Evolutionary conservation across 2,329 filamentous ascomycete species (phyloP).

Genomic region (Fusarium sp.): DNA sequence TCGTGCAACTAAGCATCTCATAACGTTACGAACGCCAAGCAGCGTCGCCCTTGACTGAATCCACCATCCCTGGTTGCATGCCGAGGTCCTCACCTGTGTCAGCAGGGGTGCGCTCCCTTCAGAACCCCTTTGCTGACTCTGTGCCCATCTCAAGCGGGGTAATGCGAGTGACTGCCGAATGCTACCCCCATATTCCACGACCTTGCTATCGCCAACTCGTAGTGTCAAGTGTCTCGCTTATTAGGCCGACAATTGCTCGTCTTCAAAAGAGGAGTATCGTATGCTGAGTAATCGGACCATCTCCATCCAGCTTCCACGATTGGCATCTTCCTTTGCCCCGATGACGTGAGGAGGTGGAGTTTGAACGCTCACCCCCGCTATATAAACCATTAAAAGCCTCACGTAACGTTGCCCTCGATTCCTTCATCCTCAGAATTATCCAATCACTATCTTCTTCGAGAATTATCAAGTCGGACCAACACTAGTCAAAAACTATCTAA

Average conservation of each 20-base stretch:
- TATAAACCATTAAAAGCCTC: not conserved
- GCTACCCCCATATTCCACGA: not conserved
- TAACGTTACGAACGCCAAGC: too few species aligned
- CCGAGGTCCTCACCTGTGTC: not conserved
- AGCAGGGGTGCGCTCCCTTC: not conserved
- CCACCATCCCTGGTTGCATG: not conserved
- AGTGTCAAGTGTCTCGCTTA: not conserved
- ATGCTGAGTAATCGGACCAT: constrained; percentile 1
- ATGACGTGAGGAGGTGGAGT: not conserved
- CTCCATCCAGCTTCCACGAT: not conserved
- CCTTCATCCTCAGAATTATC: not conserved
- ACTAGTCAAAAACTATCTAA: not conserved
- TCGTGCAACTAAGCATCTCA: not conserved
- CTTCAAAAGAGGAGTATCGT: not conserved
- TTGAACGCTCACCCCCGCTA: not conserved
- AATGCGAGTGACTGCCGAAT: not conserved
- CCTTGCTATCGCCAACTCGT: not conserved
- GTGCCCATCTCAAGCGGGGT: not conserved
- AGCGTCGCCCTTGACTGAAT: not conserved
- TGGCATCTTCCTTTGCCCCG: constrained; percentile 1
- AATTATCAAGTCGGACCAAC: not conserved
- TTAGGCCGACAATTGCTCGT: not conserved
- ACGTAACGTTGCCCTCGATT: not conserved
- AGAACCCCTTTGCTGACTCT: not conserved
- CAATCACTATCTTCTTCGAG: not conserved